phyloP scores from a whole-genome alignment of 1,139 yeast genomes.

The Hanseniaspora uvarum region DNA sequence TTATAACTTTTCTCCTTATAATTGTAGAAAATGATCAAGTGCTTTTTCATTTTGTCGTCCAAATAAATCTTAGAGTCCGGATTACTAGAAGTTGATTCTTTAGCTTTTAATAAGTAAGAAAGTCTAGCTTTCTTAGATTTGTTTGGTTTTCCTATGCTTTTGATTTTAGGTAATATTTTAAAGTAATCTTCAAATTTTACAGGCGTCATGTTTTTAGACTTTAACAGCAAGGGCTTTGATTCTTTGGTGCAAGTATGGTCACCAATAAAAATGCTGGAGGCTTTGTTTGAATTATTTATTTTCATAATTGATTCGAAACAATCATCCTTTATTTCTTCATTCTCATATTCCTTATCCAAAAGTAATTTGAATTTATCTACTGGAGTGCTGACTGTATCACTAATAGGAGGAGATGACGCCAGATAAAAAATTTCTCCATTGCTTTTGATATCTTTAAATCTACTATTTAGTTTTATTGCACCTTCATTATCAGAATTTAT shows the following conservation, averaged over 20 bases:
- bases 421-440: background rate
- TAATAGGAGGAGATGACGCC: constrained; percentile 10
- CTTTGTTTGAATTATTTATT: background rate
- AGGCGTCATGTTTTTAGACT: background rate
- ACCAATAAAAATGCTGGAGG: background rate
- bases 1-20: background rate
- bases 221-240: background rate
- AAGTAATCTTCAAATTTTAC: background rate
- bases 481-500: background rate
- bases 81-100: background rate
- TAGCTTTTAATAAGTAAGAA: background rate
- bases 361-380: background rate
- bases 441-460: background rate
- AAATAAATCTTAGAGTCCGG: background rate
- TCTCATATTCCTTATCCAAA: background rate
- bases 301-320: background rate
- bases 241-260: background rate
- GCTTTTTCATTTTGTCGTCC: background rate
- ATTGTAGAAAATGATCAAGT: background rate
- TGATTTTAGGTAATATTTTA: background rate
- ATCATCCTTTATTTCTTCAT: background rate
- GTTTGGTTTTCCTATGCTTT: background rate
- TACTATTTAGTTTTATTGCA: background rate
- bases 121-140: background rate
- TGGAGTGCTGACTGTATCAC: background rate